Evolutionary conservation across 1,284 basidiomycete species (phyloP), one percentile per base, ranked within the genome.

Genomic region (Filobasidium uniguttulatum): DNA sequence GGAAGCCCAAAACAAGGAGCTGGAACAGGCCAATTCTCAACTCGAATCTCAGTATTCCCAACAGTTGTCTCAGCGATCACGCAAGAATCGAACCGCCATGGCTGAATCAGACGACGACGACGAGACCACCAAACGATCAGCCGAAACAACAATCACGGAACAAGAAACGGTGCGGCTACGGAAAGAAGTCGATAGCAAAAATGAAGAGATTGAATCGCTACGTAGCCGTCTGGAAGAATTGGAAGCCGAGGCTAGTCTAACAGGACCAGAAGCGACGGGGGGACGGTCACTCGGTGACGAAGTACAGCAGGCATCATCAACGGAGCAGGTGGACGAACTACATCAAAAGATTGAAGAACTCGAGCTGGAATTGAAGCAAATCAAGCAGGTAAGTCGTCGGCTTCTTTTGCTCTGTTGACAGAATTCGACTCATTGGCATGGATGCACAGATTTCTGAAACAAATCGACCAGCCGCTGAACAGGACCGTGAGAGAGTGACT

Each of bases 1-100:
- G 3, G 40, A 43, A 19, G 40, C 40, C 12, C 40, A 43, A 26
- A 43, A 43, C 23, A 43, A 43, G 8, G 40, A 43, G 40, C 29
- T 43, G 40, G 23, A 9, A 15, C 25, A 43, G n/a, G 31, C 9
- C 9, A 10, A 33, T 33, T n/a, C 10, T 33, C 10, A 33, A 33
- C 10, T 33, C 31, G 31, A 10, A 9, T 10, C 10, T 9, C 31
- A 33, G n/a, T 33, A n/a, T 33, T 9, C 31, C n/a, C n/a, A 9
- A 10, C 31, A n/a, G n/a, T 33, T 33, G 31, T n/a, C 31, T 33
- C n/a, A n/a, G 10, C 10, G n/a, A n/a, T 10, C 9, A n/a, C n/a
- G 31, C 10, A 33, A 9, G 9, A n/a, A 10, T 33, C 31, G n/a
- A 33, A 10, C n/a, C 31, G n/a, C 31, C 31, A 10, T n/a, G n/a